Percentiles rank a stretch among this genome's conserved stretches.
phyloP scores from a whole-genome alignment of 352 stramenopile species.

The Blastocystis sp. region DNA sequence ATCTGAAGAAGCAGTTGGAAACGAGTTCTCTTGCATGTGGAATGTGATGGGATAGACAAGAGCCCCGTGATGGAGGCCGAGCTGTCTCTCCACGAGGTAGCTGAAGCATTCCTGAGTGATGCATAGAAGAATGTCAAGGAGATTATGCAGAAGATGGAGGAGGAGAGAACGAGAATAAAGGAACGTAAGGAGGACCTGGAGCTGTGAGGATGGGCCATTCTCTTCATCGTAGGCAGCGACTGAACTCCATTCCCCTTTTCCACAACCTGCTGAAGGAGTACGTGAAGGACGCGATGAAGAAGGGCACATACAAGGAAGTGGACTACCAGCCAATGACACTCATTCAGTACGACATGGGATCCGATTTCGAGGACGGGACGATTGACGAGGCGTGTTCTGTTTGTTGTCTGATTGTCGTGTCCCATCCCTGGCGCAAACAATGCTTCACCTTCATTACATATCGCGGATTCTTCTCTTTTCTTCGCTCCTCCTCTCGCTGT shows the following conservation, averaged over 20 bases:
- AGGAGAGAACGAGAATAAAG: not conserved
- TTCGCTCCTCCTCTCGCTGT: not conserved
- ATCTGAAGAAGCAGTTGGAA: conserved; percentile 23
- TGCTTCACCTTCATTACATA: not conserved
- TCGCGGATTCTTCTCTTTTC: not conserved
- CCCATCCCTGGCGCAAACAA: not conserved
- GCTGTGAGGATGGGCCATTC: not conserved
- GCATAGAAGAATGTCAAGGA: conserved; percentile 13
- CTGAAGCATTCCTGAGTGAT: not conserved
- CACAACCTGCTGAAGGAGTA: conserved; percentile 46
- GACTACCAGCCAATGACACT: not conserved
- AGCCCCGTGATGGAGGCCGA: not conserved
- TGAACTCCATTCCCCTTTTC: conserved; percentile 36
- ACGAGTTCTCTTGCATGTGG: not conserved
- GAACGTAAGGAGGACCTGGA: conserved; percentile 12
- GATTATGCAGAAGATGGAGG: not conserved
- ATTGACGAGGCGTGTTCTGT: conserved; percentile 8
- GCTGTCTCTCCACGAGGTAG: conserved; percentile 35
- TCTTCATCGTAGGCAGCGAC: not conserved
- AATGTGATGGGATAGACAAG: not conserved
- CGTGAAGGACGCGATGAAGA: conserved; percentile 44
- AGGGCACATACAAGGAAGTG: conserved; percentile 44
- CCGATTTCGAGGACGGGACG: not conserved
- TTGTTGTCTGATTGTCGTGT: conserved; percentile 10
- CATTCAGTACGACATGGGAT: not conserved